Evolutionary conservation across 148 eudicot species (phyloP).

Genomic region (Talinum fruticosum): DNA sequence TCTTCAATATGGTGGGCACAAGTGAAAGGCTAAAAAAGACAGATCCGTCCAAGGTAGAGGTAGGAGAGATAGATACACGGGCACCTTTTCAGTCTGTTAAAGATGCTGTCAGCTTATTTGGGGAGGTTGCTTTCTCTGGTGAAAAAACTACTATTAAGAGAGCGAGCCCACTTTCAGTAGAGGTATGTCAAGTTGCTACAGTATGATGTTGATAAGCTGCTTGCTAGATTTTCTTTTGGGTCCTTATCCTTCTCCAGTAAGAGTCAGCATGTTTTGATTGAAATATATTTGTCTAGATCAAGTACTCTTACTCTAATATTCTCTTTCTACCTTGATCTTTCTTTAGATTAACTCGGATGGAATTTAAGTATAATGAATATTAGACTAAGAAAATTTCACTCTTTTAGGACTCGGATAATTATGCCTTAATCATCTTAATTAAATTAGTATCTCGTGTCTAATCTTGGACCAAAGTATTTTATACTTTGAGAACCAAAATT

Average conservation of each 20-base stretch:
- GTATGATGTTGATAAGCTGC: background rate
- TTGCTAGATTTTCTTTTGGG: background rate
- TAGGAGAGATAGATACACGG: constrained; percentile 96
- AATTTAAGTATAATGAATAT: too few species aligned
- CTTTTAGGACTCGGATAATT: too few species aligned
- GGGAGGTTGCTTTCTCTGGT: constrained; percentile 81
- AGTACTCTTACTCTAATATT: too few species aligned
- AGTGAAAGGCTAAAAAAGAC: constrained; percentile 52
- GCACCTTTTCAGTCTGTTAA: constrained; percentile 98
- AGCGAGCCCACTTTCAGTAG: constrained; percentile 68
- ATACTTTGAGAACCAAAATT: too few species aligned
- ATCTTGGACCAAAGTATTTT: too few species aligned
- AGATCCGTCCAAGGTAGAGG: constrained; percentile 65
- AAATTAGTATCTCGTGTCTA: too few species aligned
- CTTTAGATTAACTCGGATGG: too few species aligned
- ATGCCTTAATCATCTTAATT: too few species aligned
- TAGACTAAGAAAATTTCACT: too few species aligned
- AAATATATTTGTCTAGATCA: too few species aligned
- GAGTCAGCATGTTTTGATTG: too few species aligned
- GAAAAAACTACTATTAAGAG: constrained; percentile 63
- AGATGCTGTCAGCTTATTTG: constrained; percentile 94
- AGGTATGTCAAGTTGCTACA: constrained; percentile 37
- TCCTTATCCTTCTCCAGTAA: background rate
- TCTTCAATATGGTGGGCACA: constrained; percentile 31
- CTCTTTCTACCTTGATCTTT: too few species aligned